phyloP scores from a whole-genome alignment of 352 stramenopile genomes.

The Pythium diclinum region DNA sequence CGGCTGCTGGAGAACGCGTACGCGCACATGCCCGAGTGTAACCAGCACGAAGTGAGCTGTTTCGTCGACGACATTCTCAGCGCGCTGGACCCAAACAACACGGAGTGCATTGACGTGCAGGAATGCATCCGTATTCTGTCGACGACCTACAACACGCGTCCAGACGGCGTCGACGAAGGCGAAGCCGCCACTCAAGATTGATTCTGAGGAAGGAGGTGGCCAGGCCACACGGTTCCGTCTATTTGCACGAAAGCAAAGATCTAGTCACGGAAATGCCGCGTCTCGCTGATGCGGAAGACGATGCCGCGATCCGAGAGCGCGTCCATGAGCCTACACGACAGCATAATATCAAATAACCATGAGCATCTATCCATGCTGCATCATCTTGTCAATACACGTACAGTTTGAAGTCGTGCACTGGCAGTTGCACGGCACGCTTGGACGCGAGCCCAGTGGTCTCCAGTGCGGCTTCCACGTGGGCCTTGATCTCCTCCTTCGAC shows the following conservation, averaged over 20 bases:
- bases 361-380: background rate
- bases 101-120: conserved; percentile 67
- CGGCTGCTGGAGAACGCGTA: conserved; percentile 62
- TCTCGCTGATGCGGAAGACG: conserved; percentile 48
- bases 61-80: conserved; percentile 71
- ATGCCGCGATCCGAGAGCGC: conserved; percentile 43
- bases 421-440: conserved; percentile 64
- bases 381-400: conserved; percentile 12
- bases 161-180: conserved; percentile 6
- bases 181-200: conserved; percentile 2
- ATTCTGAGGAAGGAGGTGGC: too few relatives aligned
- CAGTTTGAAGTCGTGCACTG: conserved; percentile 53
- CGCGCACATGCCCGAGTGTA: conserved; percentile 57
- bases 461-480: conserved; percentile 48
- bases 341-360: background rate
- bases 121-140: conserved; percentile 64
- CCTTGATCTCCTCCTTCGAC: conserved; percentile 37
- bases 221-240: background rate
- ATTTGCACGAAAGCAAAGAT: background rate
- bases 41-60: conserved; percentile 67
- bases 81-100: conserved; percentile 62
- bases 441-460: conserved; percentile 39
- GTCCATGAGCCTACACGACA: conserved; percentile 40
- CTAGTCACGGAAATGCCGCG: conserved; percentile 67
- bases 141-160: conserved; percentile 40